Evolutionary conservation across 2,329 filamentous ascomycete species (phyloP), one percentile per base, ranked within the genome.

Genomic region (Blastomyces silverae): DNA sequence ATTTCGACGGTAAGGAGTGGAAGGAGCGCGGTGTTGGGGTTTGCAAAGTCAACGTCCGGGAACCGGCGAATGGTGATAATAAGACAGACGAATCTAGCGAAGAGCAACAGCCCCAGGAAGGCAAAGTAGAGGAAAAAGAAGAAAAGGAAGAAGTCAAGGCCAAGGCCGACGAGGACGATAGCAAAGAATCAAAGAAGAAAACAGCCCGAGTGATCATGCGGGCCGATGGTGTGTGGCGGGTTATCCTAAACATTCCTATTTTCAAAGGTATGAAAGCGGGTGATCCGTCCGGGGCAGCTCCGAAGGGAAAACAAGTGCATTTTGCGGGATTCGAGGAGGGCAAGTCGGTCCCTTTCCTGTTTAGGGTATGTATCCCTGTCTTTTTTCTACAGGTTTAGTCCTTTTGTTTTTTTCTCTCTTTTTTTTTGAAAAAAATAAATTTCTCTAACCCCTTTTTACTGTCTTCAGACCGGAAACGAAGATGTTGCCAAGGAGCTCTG

Each of bases 1-100:
- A 88, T 65, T 89, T 94, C 71, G 86, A 89, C 46, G 83, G 82
- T 57, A 84, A 84, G 64, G 87, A 87, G 58, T 97, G 93, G 93
- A 93, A 93, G 76, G 93, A 97, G 78, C 87, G 92, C 62, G 92
- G 92, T 15, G 84, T 87, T 3, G 92, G 92, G 56, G 89, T 88
- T 70, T 82, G 96, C 70, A 94, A 94, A 78, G 83, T 96, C 74
- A 96, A 97, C 71, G 87, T 89, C 17, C 85, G 85, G 2, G 82
- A 84, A 68, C 76, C 78, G 39, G 85, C 82, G 65, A 80, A 85
- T 5, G 81, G 83, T 31, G 82, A 84, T 52, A 82, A 87, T 20
- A n/a, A 46, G 4, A n/a, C 44, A 65, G 81, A 85, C 15, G 68
- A 72, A 28, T 77, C 77, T 22, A 82, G 81, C 3, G 71, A 73